Evolutionary conservation across 2,329 filamentous ascomycete genomes (phyloP), one percentile per base, ranked within the genome.

Genomic region (Fusarium tricinctum): DNA sequence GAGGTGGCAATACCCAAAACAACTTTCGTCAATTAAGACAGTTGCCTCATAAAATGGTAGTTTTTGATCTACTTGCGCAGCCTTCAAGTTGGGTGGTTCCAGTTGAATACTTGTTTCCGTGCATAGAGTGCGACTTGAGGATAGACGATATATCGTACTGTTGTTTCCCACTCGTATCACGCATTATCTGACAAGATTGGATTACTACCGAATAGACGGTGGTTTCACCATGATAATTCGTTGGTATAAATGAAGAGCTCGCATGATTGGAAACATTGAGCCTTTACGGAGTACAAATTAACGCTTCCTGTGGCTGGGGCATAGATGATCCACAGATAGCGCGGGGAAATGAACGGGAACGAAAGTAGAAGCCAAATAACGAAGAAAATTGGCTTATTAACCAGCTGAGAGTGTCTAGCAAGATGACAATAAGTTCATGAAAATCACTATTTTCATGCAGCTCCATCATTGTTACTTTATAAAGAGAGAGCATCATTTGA

Each of bases 321-420:
- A 51, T 58, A 46, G 32, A 22, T 22, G 51, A 63, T 67, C 58
- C 58, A 67, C 63, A 58, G 35, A 38, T 52, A 35, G 19, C 40
- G 30, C 39, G 19, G 23, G 46, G 26, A 58, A 42, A 26, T 51
- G 40, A 35, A 28, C 38, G 8, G 61, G 26, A 48, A 39, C 20
- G 38, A 53, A 57, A 59, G 40, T 40, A 22, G 40, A 48, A 58
- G 26, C 23, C 12, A 20, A 47, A 26, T 33, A 19, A 32, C n/a
- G 22, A 14, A 35, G 32, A 33, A 32, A 6, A 38, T 9, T n/a
- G 17, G 17, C 8, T 26, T 35, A 42, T 26, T 35, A 42, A 26
- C 15, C 17, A 6, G 40, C 28, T 5, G 28, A 30, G 28, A 30
- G 12, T 12, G 28, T 30, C 10, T 12, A 12, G 28, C 7, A 30